phyloP scores from a whole-genome alignment of 148 eudicot species.

The Heliosperma pusillum region DNA sequence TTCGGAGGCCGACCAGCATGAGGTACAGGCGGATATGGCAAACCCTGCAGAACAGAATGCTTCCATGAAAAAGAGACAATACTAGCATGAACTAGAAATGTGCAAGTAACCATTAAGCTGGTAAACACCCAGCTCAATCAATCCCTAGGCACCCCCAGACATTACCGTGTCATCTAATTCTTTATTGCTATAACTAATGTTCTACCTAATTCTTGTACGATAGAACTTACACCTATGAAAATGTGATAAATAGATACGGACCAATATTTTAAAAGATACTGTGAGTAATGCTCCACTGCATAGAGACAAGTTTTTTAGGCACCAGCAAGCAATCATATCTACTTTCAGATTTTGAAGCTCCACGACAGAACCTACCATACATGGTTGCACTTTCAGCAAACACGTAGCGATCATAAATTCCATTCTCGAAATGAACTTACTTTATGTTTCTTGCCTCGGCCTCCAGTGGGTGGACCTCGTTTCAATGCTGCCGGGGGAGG shows the following conservation, averaged over 20 bases:
- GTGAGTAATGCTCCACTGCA: background rate
- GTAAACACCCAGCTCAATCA: background rate
- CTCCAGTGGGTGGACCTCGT: conserved; percentile 46
- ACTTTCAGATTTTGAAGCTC: background rate
- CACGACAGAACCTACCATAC: background rate
- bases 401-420: background rate
- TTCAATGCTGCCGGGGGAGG: conserved; percentile 48
- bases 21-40: conserved; percentile 44
- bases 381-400: background rate
- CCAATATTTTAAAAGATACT: background rate
- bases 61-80: conserved; percentile 10
- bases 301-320: background rate
- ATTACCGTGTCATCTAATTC: no score
- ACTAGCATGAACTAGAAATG: background rate
- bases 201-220: background rate
- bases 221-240: background rate
- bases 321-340: background rate
- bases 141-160: background rate
- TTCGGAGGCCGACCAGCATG: conserved; percentile 43
- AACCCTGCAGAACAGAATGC: conserved; percentile 22
- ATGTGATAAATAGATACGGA: background rate
- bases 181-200: background rate
- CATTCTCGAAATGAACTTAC: conserved; percentile 33
- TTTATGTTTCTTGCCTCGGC: conserved; percentile 50
- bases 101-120: conserved; percentile 2